Evolutionary conservation across 768 basidiomycete species (phyloP).

Genomic region (Suillus luteus): DNA sequence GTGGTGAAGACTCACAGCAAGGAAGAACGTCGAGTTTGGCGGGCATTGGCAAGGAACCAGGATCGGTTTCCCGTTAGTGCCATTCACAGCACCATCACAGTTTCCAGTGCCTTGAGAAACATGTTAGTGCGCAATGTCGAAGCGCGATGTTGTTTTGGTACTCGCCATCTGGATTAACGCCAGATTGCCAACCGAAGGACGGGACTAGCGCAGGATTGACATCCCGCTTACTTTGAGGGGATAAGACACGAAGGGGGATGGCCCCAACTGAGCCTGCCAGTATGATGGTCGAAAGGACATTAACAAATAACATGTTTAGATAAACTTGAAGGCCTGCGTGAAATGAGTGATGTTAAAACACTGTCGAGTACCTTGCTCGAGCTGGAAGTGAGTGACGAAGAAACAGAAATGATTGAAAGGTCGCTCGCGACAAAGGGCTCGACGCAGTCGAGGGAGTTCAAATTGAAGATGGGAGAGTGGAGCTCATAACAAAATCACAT

Average conservation of each 20-base stretch:
- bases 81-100: conserved; percentile 64
- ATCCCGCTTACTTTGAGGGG: conserved; percentile 36
- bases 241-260: conserved; percentile 20
- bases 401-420: neutral
- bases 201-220: conserved; percentile 60
- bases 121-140: neutral
- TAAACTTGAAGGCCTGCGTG: neutral
- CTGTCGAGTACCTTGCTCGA: conserved; percentile 8
- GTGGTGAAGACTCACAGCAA: conserved; percentile 38
- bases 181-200: conserved; percentile 55
- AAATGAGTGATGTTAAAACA: conserved; percentile 3
- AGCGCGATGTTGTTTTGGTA: conserved; percentile 17
- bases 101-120: conserved; percentile 57
- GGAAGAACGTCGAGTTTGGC: conserved; percentile 53
- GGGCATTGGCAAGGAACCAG: conserved; percentile 69
- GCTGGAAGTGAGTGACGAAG: neutral
- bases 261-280: conserved; percentile 15
- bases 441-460: conserved; percentile 9
- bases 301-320: conserved; percentile 20
- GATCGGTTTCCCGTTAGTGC: conserved; percentile 55
- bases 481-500: neutral
- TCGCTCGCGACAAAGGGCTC: conserved; percentile 12
- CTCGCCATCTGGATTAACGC: conserved; percentile 61
- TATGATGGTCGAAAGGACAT: conserved; percentile 15
- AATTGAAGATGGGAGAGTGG: neutral